A percentile compares a stretch with the other conserved stretches of the same genome.
Conservation (phyloP, 129 eudicot genomes). For the Escallonia herrerae region DNA sequence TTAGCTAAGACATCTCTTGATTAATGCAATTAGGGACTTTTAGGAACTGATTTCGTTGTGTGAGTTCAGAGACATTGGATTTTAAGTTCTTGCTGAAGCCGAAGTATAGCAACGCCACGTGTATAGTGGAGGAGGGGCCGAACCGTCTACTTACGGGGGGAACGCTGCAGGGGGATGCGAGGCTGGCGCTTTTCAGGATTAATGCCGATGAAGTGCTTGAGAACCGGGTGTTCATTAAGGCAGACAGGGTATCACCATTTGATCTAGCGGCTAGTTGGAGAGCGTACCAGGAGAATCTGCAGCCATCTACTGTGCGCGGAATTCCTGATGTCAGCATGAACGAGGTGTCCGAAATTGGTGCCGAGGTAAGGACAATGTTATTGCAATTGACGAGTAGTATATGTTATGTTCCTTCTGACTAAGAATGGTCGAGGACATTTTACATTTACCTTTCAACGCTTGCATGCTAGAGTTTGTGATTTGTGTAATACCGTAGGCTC, state of each 20-base stretch:
- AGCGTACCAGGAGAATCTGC: constrained; percentile 72
- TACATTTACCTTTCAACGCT: no score
- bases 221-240: constrained; percentile 60
- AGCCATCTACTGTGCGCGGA: constrained; percentile 94
- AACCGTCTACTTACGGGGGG: constrained; percentile 64
- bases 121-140: constrained; percentile 88
- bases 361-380: constrained; percentile 39
- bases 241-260: constrained; percentile 87
- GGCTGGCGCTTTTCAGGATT: constrained; percentile 62
- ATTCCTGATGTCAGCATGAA: constrained; percentile 87
- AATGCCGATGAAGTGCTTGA: constrained; percentile 59
- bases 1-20: not conserved
- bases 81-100: constrained; percentile 90
- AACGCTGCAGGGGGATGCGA: constrained; percentile 64
- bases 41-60: constrained; percentile 1
- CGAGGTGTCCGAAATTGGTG: constrained; percentile 32
- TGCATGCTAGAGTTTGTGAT: no score
- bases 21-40: not conserved
- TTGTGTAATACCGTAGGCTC: no score
- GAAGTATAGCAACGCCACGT: constrained; percentile 38
- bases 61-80: constrained; percentile 68
- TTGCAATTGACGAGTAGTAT: no score
- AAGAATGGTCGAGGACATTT: no score
- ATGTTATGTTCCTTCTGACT: no score
- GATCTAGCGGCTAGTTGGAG: constrained; percentile 99